Base-by-base conservation (phyloP, 805 yeast species). In the Pichia membranifaciens region DNA sequence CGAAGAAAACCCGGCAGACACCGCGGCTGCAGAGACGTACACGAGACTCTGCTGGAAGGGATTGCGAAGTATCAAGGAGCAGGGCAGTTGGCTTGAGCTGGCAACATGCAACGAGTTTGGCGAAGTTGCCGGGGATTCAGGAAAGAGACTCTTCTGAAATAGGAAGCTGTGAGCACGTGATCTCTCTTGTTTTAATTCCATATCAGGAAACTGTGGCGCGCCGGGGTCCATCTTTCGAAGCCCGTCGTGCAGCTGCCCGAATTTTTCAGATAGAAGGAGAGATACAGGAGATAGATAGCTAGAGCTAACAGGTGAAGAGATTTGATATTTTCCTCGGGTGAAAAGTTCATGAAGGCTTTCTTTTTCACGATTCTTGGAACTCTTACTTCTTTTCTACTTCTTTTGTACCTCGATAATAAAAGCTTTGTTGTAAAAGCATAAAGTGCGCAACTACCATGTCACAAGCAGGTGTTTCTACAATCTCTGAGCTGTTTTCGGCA, bases 401-500 rank as follows among this genome's bases (percentile, higher is more conserved):
- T 25, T 25, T 10, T 10, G 10, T 8, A 25, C 29, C 29, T 25
- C 10, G 7, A 25, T 25, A 25, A 25, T 25, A 25, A 25, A 8
- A 8, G 7, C 29, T 25, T 25, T 25, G 10, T 25, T 10, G 29
- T 25, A 25, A 25, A 25, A 8, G 10, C 29, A 25, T 25, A 8
- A 8, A 7, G 10, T 7, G 29, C 7, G 10, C 29, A 36, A 18
- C 22, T 10, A 37, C 31, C 22, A 63, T 32, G 52, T 60, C 49
- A 47, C 46, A 44, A 8, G 41, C 49, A 25, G 51, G 28, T 3
- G 38, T n/a, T 13, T 43, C 52, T 21, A 37, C 45, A 5, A 41
- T 43, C 21, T 44, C 51, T 20, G 57, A 48, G 32, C 34, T 68
- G 32, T 63, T 72, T 12, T 64, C 72, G 25, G 72, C 74, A 18